These are phyloP conservation scores for Pyrus communis DNA, from an alignment of 306 rosid genomes.

Conservation along the genomic window DNA sequence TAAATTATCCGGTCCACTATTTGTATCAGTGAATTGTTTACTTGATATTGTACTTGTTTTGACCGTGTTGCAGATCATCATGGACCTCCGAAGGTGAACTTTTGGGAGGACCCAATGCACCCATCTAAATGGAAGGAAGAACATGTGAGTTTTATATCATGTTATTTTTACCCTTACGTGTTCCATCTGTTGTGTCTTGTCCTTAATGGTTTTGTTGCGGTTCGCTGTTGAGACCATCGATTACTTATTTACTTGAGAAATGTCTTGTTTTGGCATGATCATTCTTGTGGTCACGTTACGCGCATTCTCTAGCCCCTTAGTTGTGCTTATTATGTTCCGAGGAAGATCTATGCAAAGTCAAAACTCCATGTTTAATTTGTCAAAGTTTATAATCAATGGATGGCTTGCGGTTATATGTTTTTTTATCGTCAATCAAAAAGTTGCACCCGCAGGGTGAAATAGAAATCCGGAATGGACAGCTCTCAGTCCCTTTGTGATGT, in stretches of 20 bases:
- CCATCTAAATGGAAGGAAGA: constrained; percentile 76
- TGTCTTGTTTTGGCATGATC: not conserved
- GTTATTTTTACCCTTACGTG: no score
- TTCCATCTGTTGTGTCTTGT: no score
- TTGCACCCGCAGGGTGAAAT: not conserved
- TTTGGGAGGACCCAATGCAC: constrained; percentile 52
- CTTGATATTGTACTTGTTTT: not conserved
- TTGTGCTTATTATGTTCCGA: not conserved
- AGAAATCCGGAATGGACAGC: not conserved
- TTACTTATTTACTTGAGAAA: not conserved
- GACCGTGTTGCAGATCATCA: constrained; percentile 42
- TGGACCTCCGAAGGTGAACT: constrained; percentile 61
- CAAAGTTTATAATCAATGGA: not conserved
- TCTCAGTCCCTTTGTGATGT: not conserved
- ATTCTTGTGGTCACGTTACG: not conserved
- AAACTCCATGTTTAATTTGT: not conserved
- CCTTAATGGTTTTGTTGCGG: not conserved
- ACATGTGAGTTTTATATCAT: constrained; percentile 31
- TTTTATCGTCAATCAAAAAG: not conserved
- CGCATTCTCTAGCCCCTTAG: not conserved
- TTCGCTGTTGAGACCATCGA: not conserved
- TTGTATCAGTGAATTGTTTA: not conserved
- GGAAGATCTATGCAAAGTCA: not conserved
- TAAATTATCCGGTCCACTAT: not conserved
- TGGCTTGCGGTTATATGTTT: not conserved